A percentile compares a stretch with the other conserved stretches of the same genome.
These are phyloP conservation scores for Planoprotostelium fungivorum DNA, from an alignment of 78 protist species.

Conservation along the genomic window DNA sequence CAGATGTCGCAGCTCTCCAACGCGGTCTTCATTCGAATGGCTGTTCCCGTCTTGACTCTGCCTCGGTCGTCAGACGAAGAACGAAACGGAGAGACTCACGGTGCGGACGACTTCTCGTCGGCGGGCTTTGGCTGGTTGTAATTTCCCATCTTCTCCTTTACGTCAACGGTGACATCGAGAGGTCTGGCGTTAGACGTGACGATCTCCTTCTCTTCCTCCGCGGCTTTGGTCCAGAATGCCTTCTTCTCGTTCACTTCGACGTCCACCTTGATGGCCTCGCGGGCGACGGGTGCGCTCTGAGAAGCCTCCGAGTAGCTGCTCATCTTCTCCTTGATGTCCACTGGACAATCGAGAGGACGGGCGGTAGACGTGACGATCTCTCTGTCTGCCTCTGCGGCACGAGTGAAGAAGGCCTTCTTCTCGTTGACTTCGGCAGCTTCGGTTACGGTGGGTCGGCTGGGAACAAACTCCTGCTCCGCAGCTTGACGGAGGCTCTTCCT, in stretches of 20 bases:
- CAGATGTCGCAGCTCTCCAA: slow-evolving; percentile 50
- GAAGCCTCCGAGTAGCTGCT: background rate
- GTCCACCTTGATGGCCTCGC: background rate
- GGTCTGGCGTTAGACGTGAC: background rate
- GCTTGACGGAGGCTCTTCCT: background rate
- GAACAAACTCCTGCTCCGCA: background rate
- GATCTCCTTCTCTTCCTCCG: background rate
- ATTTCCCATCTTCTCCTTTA: background rate
- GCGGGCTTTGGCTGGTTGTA: background rate
- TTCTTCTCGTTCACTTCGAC: background rate
- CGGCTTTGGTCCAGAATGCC: background rate
- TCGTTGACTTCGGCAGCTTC: background rate
- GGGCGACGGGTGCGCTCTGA: background rate
- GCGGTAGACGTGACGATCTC: background rate
- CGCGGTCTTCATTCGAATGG: slow-evolving; percentile 51
- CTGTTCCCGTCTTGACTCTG: slow-evolving; percentile 29
- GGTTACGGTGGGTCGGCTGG: background rate
- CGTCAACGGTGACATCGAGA: background rate
- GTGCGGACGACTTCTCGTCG: background rate
- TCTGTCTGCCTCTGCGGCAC: background rate
- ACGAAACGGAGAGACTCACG: background rate
- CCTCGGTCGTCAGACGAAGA: slow-evolving; percentile 12
- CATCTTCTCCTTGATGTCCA: background rate
- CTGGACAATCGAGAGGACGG: background rate
- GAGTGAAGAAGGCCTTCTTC: background rate